Base-by-base conservation (phyloP, 2,329 filamentous ascomycete species). In the Emergomyces orientalis region DNA sequence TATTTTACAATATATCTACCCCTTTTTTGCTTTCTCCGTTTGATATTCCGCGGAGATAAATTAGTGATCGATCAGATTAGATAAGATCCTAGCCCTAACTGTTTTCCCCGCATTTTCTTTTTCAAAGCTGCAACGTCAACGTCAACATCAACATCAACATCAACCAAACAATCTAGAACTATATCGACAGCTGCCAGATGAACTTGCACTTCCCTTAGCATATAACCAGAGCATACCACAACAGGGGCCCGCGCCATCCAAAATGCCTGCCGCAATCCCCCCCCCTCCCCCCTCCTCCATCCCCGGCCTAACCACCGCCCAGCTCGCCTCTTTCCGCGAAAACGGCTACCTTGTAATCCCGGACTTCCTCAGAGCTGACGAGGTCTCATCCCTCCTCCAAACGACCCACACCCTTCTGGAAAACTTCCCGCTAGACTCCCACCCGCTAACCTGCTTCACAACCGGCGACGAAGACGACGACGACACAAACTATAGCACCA, bases 331-430 rank as follows among this genome's bases (percentile, higher is more conserved):
- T 71, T 97, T 95, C 81, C 75, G 88, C 69, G 80, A 84, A 59
- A 90, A 97, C 78, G 94, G 94, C 77, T 97, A 95, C 78, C 87
- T 97, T 65, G 83, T 97, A 70, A 84, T 99, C 69, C 90, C 89
- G 1, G 77, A 88, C 71, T 92, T 90, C 62, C 84, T 97, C 49
- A 81, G 82, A 11, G 81, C 82, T 0, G 73, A 81, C 0, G 90
- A 88, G 22, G 85, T 93, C 58, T 74, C 82, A 17, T 78, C 83
- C 30, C 85, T 97, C 3, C 84, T 97, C 22, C 74, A 77, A 65
- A 90, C 95, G 76, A 94, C 91, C 6, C 81, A 88, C 71, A 78
- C 79, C 41, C 83, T 97, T 66, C 88, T 97, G 58, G 79, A 85
- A 61, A 80, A 83, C 65, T 92, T 99, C 77, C 82, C 86, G 45